Conservation (phyloP, 2,329 filamentous ascomycete species). For the Lecanicillium sp. region DNA sequence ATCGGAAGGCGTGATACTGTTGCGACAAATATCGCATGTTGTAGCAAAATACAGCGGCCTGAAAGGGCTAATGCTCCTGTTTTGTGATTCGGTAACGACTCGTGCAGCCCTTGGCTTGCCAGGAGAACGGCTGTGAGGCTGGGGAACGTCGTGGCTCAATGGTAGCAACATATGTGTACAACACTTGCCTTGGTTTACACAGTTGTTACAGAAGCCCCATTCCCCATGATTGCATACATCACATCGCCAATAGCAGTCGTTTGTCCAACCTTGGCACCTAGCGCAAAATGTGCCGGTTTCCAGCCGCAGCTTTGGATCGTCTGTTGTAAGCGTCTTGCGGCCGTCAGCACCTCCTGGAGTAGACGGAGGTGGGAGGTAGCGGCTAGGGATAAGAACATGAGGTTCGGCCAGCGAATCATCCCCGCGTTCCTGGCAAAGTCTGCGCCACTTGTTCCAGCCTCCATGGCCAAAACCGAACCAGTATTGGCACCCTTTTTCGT, state of each 20-base stretch:
- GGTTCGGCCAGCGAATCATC: slow-evolving; percentile 36
- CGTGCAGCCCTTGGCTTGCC: slow-evolving; percentile 40
- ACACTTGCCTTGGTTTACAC: slow-evolving; percentile 72
- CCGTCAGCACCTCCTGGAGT: slow-evolving; percentile 46
- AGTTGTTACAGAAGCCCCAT: slow-evolving; percentile 88
- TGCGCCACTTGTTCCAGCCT: slow-evolving; percentile 61
- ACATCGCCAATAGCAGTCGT: slow-evolving; percentile 87
- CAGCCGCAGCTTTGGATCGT: slow-evolving; percentile 60
- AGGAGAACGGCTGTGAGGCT: slow-evolving; percentile 26
- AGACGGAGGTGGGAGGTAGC: slow-evolving; percentile 44
- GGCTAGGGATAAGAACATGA: slow-evolving; percentile 51
- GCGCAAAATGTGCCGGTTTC: slow-evolving; percentile 82
- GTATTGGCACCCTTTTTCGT: slow-evolving; percentile 68
- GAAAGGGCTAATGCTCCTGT: slow-evolving; percentile 45
- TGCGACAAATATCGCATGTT: slow-evolving; percentile 70
- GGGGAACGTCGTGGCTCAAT: slow-evolving; percentile 51
- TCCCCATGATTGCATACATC: slow-evolving; percentile 81
- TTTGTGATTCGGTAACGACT: slow-evolving; percentile 38
- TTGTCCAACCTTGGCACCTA: slow-evolving; percentile 63
- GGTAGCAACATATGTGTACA: slow-evolving; percentile 80
- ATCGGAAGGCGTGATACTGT: slow-evolving; percentile 60
- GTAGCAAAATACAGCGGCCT: slow-evolving; percentile 65
- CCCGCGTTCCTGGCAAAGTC: slow-evolving; percentile 29
- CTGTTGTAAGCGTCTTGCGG: slow-evolving; percentile 51
- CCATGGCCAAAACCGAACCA: slow-evolving; percentile 83